A percentile compares a stretch with the other conserved stretches of the same genome.
Evolutionary conservation across 176 grass and related monocot species (phyloP).

Genomic region (Ananas comosus): DNA sequence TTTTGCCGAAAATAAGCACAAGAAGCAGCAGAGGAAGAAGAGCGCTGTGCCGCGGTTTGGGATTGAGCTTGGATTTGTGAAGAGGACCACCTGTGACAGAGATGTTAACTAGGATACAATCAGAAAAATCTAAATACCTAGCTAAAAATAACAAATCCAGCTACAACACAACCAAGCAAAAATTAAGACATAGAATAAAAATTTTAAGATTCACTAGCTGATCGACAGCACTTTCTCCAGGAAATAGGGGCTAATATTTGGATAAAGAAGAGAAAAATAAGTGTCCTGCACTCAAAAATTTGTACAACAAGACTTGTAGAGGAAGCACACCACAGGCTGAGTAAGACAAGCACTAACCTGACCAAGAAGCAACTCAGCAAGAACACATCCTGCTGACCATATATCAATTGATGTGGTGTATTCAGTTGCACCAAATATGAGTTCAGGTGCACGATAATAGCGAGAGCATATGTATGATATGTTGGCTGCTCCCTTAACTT

Average conservation of each 20-base stretch:
- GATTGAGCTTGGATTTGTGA: too few relatives aligned
- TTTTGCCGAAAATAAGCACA: too few relatives aligned
- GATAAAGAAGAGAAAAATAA: slow-evolving; percentile 7
- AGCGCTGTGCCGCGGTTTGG: too few relatives aligned
- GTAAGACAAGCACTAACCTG: slow-evolving; percentile 37
- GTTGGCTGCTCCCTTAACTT: slow-evolving; percentile 91
- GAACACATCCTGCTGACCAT: slow-evolving; percentile 96
- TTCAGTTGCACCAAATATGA: slow-evolving; percentile 93
- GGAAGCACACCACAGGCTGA: not conserved
- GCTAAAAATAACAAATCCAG: too few relatives aligned
- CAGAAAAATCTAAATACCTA: too few relatives aligned
- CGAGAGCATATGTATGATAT: slow-evolving; percentile 99
- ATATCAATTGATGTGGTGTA: slow-evolving; percentile 98
- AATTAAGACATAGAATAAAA: too few relatives aligned
- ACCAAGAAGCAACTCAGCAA: slow-evolving; percentile 89
- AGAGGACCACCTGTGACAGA: too few relatives aligned
- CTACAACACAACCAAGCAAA: too few relatives aligned
- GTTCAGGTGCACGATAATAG: slow-evolving; percentile 95
- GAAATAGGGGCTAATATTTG: slow-evolving; percentile 50
- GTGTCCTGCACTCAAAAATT: not conserved
- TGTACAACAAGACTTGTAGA: not conserved
- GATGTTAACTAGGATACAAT: too few relatives aligned
- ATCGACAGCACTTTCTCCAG: slow-evolving; percentile 71
- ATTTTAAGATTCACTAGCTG: too few relatives aligned
- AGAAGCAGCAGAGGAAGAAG: too few relatives aligned